phyloP scores from a whole-genome alignment of 805 yeast species.

The Sugiyamaella smithiae region DNA sequence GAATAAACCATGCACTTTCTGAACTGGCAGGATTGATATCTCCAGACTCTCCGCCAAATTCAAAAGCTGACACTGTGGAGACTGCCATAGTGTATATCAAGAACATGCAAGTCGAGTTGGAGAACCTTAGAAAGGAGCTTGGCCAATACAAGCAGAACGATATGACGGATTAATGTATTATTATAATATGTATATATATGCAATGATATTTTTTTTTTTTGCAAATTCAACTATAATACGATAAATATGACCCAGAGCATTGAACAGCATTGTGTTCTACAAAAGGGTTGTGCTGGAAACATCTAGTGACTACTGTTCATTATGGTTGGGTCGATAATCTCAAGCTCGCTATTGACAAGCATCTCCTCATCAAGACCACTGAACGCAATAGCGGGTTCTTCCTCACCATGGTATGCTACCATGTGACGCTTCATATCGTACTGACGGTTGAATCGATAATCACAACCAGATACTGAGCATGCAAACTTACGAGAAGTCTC shows the following conservation, averaged over 20 bases:
- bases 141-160: slow-evolving; percentile 11
- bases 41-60: slow-evolving; percentile 54
- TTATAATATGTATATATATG: slow-evolving; percentile 2
- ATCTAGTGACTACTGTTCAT: too few relatives aligned
- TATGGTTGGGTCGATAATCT: not conserved
- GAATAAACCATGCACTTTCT: slow-evolving; percentile 83
- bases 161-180: not conserved
- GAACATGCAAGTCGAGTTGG: slow-evolving; percentile 41
- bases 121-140: slow-evolving; percentile 22
- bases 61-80: slow-evolving; percentile 95
- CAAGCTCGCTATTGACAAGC: not conserved
- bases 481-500: slow-evolving; percentile 29
- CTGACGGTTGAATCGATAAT: slow-evolving; percentile 34
- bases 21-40: slow-evolving; percentile 73
- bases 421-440: slow-evolving; percentile 41
- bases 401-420: slow-evolving; percentile 15
- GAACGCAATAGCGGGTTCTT: not conserved
- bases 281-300: too few relatives aligned
- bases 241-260: too few relatives aligned
- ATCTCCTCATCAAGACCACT: not conserved
- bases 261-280: too few relatives aligned
- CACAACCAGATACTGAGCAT: slow-evolving; percentile 35
- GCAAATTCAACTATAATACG: too few relatives aligned
- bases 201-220: too few relatives aligned
- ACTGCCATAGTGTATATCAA: slow-evolving; percentile 72